A percentile compares a stretch with the other conserved stretches of the same genome.
Evolutionary conservation across 202 grass and related monocot species (phyloP).

Genomic region (Eragrostis tef): DNA sequence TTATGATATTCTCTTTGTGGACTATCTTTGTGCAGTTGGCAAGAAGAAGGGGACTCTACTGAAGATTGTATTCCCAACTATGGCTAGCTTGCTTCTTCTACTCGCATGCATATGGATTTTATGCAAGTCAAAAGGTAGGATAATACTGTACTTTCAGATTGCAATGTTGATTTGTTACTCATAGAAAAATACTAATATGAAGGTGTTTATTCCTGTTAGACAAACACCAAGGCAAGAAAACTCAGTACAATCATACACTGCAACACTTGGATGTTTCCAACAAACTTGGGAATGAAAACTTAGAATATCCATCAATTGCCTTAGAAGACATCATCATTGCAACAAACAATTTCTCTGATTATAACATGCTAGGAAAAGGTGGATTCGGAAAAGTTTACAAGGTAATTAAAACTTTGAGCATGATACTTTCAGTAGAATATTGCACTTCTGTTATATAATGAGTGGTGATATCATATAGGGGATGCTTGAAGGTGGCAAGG

Average conservation of each 20-base stretch:
- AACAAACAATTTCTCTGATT: slow-evolving; percentile 26
- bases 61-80: slow-evolving; percentile 23
- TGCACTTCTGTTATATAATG: neutral
- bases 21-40: neutral
- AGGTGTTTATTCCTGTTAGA: neutral
- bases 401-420: neutral
- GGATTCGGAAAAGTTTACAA: slow-evolving; percentile 37
- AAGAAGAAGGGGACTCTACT: slow-evolving; percentile 4
- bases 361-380: slow-evolving; percentile 22
- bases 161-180: neutral
- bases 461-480: neutral
- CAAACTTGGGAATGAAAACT: neutral
- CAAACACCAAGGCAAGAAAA: slow-evolving; percentile 8
- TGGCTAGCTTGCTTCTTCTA: neutral
- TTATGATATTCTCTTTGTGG: neutral
- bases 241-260: neutral
- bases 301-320: neutral
- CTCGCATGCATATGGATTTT: neutral
- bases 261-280: neutral
- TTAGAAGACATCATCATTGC: slow-evolving; percentile 26
- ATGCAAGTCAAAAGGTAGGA: slow-evolving; percentile 12
- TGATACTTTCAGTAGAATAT: neutral
- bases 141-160: neutral
- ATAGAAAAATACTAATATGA: neutral
- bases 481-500: neutral